Evolutionary conservation across 257 asterid species (phyloP), one percentile per base, ranked within the genome.

Genomic region (Solanum lycopersicoides): DNA sequence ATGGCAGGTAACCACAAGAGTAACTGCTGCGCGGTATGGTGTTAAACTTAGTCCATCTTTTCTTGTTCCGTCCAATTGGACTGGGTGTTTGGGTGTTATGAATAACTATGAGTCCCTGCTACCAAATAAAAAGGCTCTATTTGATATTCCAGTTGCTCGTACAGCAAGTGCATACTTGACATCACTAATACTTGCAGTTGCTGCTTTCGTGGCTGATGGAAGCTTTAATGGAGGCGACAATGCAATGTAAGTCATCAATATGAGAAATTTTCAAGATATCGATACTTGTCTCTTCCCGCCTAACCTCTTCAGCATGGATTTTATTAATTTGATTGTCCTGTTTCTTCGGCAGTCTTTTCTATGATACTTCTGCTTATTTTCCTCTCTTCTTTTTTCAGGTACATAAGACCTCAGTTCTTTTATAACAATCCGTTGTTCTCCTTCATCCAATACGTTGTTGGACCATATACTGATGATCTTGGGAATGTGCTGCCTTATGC

Each of bases 41-140:
- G 97, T 96, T n/a, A 94, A 94, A 86, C 95, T 96, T 73, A 96
- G 98, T 82, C 99, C 99, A n/a, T 96, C 99, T 34, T 95, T 94
- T 90, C 96, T 96, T n/a, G 97, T 96, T 63, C 98, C 99, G 3
- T 96, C 98, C 63, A 95, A 69, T 86, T 95, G 99, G 99, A 96
- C 98, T 0, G 99, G 99, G 63, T 95, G 98, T 90, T 92, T 96
- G 12, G 98, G 99, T 18, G 99, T 96, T 4, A 93, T 96, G 94
- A 95, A 96, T 75, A 95, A 96, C 83, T 96, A 93, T 11, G 99
- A 96, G 89, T 95, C 98, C 12, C 82, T 96, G 89, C 94, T 96
- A 18, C 98, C 99, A 28, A 93, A 94, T 83, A 96, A 93, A 90
- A 94, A 91, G 92, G 99, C 99, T 72, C 90, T 96, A 82, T 96